Evolutionary conservation across 768 basidiomycete species (phyloP), one percentile per base, ranked within the genome.

Genomic region (Russula griseocarnosa): DNA sequence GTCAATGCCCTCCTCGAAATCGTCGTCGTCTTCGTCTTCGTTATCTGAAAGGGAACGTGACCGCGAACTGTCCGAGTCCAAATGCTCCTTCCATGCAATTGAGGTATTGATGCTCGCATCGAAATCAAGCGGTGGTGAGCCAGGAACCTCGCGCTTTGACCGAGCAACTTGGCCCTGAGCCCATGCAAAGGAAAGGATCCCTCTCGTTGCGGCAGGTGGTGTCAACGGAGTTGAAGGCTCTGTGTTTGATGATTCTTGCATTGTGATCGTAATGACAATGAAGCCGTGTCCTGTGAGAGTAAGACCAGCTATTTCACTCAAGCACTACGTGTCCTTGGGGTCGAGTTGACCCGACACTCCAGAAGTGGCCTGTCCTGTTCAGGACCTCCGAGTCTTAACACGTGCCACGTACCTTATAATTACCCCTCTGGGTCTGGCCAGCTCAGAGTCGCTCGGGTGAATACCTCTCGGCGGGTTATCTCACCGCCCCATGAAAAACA

Each of bases 91-190:
- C 90, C 89, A 92, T 13, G 87, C 90, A 7, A 80, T 74, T 1
- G 90, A 91, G 13, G 87, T 80, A 74, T 92, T 90, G 73, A 92
- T 81, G 4, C 90, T 89, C 1, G 85, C 82, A 71, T 91, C 90
- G 69, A 92, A 90, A 55, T 83, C 83, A 46, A 69, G 40, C 1
- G 56, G 36, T 20, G 59, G 55, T 8, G 59, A 28, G 60, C 50
- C 28, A 51, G 47, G 40, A 24, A 30, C 34, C 9, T 60, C 60
- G 34, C 60, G 57, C 54, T 51, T 55, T 30, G 62, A 36, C 24
- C 52, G 59, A 38, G 57, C 62, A n/a, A 46, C 55, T 44, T 56
- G 57, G 36, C 61, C 61, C 18, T 60, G 66, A 24, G 67, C 46
- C 50, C 30, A 61, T 20, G 66, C 58, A 55, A 69, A 61, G 6